Evolutionary conservation across 805 yeast genomes (phyloP).

Genomic region (Metschnikowia shivogae): DNA sequence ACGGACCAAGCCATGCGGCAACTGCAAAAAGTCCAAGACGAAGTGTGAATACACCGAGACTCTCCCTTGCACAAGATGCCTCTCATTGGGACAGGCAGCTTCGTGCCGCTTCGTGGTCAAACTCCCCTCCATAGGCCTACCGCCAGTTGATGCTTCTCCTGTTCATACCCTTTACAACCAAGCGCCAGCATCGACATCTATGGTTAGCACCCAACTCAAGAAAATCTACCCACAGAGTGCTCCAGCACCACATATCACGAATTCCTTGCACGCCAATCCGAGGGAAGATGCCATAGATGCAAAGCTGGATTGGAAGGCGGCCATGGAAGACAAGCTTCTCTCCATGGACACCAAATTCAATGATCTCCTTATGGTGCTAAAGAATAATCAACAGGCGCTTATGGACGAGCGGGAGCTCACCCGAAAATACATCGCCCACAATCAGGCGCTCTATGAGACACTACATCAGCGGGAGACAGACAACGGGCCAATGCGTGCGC

Average conservation of each 20-base stretch:
- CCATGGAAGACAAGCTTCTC: slow-evolving; percentile 32
- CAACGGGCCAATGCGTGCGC: neutral
- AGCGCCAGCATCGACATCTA: neutral
- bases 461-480: neutral
- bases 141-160: slow-evolving; percentile 14
- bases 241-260: slow-evolving; percentile 1
- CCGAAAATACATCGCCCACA: neutral
- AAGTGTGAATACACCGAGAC: slow-evolving; percentile 49
- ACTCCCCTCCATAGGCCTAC: slow-evolving; percentile 40
- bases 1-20: slow-evolving; percentile 57
- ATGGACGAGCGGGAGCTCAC: slow-evolving; percentile 19
- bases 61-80: slow-evolving; percentile 58
- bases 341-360: slow-evolving; percentile 36
- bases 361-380: slow-evolving; percentile 32
- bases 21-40: slow-evolving; percentile 60
- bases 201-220: neutral
- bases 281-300: neutral
- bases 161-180: slow-evolving; percentile 5
- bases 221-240: slow-evolving; percentile 8
- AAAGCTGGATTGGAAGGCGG: slow-evolving; percentile 27
- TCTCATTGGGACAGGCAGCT: slow-evolving; percentile 41
- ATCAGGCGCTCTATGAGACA: slow-evolving; percentile 1
- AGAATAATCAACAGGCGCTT: slow-evolving; percentile 28
- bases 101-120: slow-evolving; percentile 54
- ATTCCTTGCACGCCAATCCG: neutral